Base-by-base conservation (phyloP, 2,329 filamentous ascomycete genomes). In the Zymoseptoria passerinii region DNA sequence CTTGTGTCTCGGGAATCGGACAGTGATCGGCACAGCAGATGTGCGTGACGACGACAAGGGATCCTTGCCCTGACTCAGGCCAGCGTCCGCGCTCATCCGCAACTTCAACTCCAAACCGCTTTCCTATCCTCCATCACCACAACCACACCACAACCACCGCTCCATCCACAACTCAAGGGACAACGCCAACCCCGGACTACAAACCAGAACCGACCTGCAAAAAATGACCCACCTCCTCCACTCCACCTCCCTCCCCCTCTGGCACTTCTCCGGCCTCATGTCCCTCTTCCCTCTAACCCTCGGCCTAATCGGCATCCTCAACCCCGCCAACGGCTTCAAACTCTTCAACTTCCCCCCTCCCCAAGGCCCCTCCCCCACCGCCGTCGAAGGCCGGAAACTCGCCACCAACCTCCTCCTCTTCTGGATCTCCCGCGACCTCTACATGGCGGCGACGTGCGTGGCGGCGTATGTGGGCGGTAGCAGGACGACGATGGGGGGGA, bases 211-310 rank as follows among this genome's bases (percentile, higher is more conserved):
- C n/a, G n/a, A n/a, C n/a, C n/a, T n/a, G n/a, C n/a, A n/a, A 23
- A 23, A 23, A 18, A 59, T 59, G 50, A 16, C 55, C 3, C 27
- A 29, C 20, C 4, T 57, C 48, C 58, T 60, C 18, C 44, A 57
- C 48, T 60, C 58, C 18, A 48, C 29, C 35, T 57, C 55, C 23
- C 29, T 52, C 3, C 19, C 13, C 23, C 58, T 60, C 35, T 48
- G 53, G 51, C 50, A 58, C 48, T 23, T 53, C 28, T 52, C 58
- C 35, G 58, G 55, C 51, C 51, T 57, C 48, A 19, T 53, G 6
- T 23, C 52, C 52, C 29, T 58, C 13, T 58, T 60, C 48, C 58
- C 58, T 9, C 49, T 60, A 28, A 28, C 52, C 28, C 49, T 60
- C 29, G 58, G 55, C 27, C 48, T 58, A 3, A 58, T 55, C 23